These are phyloP conservation scores for Metschnikowia anglica DNA, from an alignment of 805 yeast genomes.

Conservation along the genomic window DNA sequence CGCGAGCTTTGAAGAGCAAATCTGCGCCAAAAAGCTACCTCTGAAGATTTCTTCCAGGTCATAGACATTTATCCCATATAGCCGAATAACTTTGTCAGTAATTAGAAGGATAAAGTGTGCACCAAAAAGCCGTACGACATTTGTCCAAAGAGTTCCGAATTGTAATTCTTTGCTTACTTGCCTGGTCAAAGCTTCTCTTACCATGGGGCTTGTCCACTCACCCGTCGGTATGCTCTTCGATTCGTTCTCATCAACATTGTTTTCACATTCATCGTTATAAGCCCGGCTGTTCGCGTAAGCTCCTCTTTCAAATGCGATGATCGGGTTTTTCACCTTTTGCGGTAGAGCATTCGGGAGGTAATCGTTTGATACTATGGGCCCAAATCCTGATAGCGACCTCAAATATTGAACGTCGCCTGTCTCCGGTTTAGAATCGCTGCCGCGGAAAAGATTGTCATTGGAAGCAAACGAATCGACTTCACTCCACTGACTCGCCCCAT, in stretches of 20 bases:
- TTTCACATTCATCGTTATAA: constrained; percentile 5
- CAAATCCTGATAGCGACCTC: neutral
- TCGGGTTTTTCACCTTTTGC: constrained; percentile 14
- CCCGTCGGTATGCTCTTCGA: constrained; percentile 4
- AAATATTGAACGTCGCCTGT: constrained; percentile 2
- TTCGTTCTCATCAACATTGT: constrained; percentile 6
- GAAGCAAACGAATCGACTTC: no score
- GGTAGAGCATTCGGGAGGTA: constrained; percentile 15
- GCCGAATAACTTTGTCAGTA: constrained; percentile 9
- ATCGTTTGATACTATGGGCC: constrained; percentile 13
- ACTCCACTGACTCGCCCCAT: neutral
- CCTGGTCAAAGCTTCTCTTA: constrained; percentile 44
- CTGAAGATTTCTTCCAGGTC: neutral
- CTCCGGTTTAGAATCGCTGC: neutral
- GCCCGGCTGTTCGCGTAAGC: neutral
- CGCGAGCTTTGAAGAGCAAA: neutral
- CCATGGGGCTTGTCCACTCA: constrained; percentile 40
- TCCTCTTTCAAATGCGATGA: constrained; percentile 9
- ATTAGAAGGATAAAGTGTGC: constrained; percentile 26
- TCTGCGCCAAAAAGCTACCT: neutral
- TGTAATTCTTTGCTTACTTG: constrained; percentile 44
- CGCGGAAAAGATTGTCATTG: neutral
- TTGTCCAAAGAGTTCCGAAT: constrained; percentile 31
- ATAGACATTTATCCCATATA: constrained; percentile 7
- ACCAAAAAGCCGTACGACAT: constrained; percentile 27